A percentile compares a stretch with the other conserved stretches of the same genome.
Conservation (phyloP, 768 basidiomycete species). For the Kwoniella shandongensis region DNA sequence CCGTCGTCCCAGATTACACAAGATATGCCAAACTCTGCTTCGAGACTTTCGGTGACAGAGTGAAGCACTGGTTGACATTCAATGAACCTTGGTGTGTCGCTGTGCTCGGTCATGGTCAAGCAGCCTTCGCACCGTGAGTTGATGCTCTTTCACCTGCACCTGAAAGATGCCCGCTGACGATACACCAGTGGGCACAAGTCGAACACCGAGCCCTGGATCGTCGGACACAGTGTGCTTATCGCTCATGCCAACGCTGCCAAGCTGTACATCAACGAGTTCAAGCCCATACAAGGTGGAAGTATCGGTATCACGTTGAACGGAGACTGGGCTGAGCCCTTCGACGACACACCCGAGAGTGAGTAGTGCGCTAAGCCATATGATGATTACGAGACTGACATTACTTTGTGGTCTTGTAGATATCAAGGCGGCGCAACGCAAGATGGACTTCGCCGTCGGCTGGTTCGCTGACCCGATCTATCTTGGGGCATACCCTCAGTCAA, state of each 20-base stretch:
- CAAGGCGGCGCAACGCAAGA: conserved; percentile 68
- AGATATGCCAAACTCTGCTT: conserved; percentile 70
- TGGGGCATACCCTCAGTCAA: conserved; percentile 63
- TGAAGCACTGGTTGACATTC: conserved; percentile 74
- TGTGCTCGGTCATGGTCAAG: conserved; percentile 71
- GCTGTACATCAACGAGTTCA: conserved; percentile 67
- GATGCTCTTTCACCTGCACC: background rate
- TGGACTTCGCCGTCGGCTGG: conserved; percentile 69
- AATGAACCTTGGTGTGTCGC: conserved; percentile 62
- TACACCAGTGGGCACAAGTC: conserved; percentile 29
- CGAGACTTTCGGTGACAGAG: conserved; percentile 70
- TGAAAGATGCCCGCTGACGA: background rate
- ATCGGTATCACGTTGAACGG: conserved; percentile 81
- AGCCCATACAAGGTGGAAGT: conserved; percentile 63
- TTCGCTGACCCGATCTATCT: conserved; percentile 68
- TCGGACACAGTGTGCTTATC: conserved; percentile 67
- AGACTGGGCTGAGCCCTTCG: conserved; percentile 73
- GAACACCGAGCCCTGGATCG: conserved; percentile 52
- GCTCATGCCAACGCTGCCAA: conserved; percentile 70
- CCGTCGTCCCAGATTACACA: conserved; percentile 67
- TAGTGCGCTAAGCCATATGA: too few relatives aligned
- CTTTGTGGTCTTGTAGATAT: too few relatives aligned
- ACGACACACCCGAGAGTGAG: conserved; percentile 68
- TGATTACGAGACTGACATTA: too few relatives aligned
- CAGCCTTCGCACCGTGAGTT: conserved; percentile 60